phyloP scores from a whole-genome alignment of 352 stramenopile species.

The Lagenidium giganteum region DNA sequence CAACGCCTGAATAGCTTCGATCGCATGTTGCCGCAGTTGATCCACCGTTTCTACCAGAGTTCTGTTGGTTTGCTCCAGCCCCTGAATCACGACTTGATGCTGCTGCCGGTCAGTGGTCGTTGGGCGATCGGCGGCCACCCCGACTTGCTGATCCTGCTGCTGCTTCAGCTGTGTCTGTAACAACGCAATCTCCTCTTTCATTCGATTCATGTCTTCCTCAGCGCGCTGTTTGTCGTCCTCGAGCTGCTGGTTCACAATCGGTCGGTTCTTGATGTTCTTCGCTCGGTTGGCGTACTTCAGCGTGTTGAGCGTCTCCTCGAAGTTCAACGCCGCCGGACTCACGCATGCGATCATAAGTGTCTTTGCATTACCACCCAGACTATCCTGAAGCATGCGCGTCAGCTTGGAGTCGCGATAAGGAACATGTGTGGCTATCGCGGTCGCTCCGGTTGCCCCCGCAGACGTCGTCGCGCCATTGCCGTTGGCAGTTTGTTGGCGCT shows the following conservation, averaged over 20 bases:
- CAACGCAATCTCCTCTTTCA: slow-evolving; percentile 74
- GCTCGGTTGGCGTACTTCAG: slow-evolving; percentile 98
- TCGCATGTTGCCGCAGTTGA: slow-evolving; percentile 43
- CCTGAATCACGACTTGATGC: slow-evolving; percentile 14
- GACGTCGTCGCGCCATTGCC: slow-evolving; percentile 11
- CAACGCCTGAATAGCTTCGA: slow-evolving; percentile 64
- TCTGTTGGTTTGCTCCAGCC: slow-evolving; percentile 25
- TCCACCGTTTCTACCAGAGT: slow-evolving; percentile 64
- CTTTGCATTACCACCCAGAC: slow-evolving; percentile 84
- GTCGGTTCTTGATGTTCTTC: slow-evolving; percentile 99
- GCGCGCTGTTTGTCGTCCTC: slow-evolving; percentile 48
- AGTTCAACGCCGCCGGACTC: slow-evolving; percentile 72
- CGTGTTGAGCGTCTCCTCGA: slow-evolving; percentile 97
- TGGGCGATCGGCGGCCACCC: slow-evolving; percentile 3
- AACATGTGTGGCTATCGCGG: too few species aligned
- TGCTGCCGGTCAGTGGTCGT: slow-evolving; percentile 7
- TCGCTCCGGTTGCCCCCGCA: slow-evolving; percentile 11
- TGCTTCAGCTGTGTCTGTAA: slow-evolving; percentile 64
- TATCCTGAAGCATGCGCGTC: slow-evolving; percentile 85
- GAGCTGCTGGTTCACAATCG: slow-evolving; percentile 92
- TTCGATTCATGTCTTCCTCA: slow-evolving; percentile 57
- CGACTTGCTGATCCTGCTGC: slow-evolving; percentile 8
- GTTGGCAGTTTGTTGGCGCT: slow-evolving; percentile 30
- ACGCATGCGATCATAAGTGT: slow-evolving; percentile 91
- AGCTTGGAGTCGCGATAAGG: slow-evolving; percentile 91